Base-by-base conservation (phyloP, 2,329 filamentous ascomycete species). In the Colletotrichum gloeosporioides region DNA sequence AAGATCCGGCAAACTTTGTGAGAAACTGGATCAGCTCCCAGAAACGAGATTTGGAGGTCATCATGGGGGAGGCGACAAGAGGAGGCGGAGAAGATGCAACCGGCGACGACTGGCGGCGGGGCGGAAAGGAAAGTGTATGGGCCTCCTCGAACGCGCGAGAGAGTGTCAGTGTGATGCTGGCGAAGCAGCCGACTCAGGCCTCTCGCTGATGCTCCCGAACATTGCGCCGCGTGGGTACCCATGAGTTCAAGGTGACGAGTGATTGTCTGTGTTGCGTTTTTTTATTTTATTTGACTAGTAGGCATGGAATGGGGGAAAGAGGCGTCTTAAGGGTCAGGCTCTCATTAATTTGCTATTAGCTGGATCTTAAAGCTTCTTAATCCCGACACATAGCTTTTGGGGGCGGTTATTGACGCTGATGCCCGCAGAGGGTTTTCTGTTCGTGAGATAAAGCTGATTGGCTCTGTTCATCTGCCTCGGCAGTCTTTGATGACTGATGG, bases 11-110 rank as follows among this genome's bases (percentile, higher is more conserved):
- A 18, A 92, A 90, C 15, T 99, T 99, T 81, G 90, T 98, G 76
- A 93, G 92, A 78, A 92, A 95, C 81, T 99, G 97, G 97, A 89
- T 98, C 69, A 95, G 93, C 81, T 96, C 94, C 18, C 97, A 99
- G 87, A 96, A 96, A 86, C 90, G 96, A 65, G 96, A 99, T 83
- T 88, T 98, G 44, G 96, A 98, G 82, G 92, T 97, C 8, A 93
- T 98, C 64, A 90, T 97, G 77, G 96, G 96, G 74, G 96, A 98
- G 85, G 92, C 93, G 3, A 91, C 92, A 68, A 90, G 93, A 71
- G 87, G 94, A 86, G 88, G 90, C 44, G 88, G 89, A 62, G 90
- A 92, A 78, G 86, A 90, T 77, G 86, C 88, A 4, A 85, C 85
- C 4, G 90, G 90, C 6, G 92, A 93, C 79, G 94, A 95, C 83